Conservation (phyloP, 73 alveolate genomes). For the Paramecium biaurelia region DNA sequence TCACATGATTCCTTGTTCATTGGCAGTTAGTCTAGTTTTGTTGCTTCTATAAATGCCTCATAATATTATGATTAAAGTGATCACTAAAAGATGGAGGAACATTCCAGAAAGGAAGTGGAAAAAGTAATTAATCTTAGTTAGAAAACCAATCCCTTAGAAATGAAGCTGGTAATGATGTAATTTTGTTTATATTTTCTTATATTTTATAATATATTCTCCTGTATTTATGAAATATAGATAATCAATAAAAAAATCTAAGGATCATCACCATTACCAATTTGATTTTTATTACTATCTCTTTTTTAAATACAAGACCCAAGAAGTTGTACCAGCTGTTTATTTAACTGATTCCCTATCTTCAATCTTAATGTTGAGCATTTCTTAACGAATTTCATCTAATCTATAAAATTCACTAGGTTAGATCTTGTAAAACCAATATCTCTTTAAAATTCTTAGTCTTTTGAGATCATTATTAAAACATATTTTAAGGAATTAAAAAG, state of each 20-base stretch:
- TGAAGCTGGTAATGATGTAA: background rate
- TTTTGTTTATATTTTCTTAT: background rate
- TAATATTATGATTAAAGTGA: background rate
- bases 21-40: background rate
- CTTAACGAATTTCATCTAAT: background rate
- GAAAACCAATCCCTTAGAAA: background rate
- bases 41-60: background rate
- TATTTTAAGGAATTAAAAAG: slow-evolving; percentile 6
- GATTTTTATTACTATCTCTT: background rate
- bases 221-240: background rate
- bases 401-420: background rate
- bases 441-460: background rate
- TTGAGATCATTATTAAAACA: background rate
- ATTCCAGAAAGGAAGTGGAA: background rate
- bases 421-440: background rate
- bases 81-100: background rate
- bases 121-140: background rate
- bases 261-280: background rate
- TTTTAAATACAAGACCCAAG: background rate
- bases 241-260: background rate
- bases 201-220: background rate
- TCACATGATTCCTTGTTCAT: background rate
- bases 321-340: background rate
- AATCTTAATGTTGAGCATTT: background rate
- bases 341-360: background rate